Evolutionary conservation across 129 eudicot species (phyloP).

Genomic region (Solidago caesia): DNA sequence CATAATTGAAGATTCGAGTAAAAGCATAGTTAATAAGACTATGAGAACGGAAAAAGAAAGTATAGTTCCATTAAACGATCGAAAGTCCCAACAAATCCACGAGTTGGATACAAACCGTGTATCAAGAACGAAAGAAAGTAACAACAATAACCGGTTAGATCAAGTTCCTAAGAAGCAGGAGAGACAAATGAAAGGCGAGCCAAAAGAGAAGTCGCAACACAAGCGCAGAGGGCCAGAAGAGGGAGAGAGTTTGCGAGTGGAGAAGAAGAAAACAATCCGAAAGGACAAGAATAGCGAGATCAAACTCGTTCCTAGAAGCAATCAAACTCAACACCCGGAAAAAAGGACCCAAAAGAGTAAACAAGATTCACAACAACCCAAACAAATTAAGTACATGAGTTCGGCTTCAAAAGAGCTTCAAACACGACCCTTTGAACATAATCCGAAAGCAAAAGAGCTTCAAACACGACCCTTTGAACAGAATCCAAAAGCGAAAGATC

Average conservation of each 20-base stretch:
- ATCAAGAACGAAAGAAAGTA: slow-evolving; percentile 31
- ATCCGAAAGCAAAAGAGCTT: slow-evolving; percentile 20
- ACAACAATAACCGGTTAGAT: slow-evolving; percentile 12
- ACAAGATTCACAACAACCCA: slow-evolving; percentile 26
- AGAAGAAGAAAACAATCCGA: slow-evolving; percentile 26
- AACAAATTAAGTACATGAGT: slow-evolving; percentile 27
- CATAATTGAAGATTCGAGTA: slow-evolving; percentile 19
- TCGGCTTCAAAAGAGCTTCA: slow-evolving; percentile 10
- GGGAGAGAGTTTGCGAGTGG: slow-evolving; percentile 25
- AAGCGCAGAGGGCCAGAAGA: slow-evolving; percentile 33
- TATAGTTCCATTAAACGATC: slow-evolving; percentile 24
- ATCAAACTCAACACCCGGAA: slow-evolving; percentile 32
- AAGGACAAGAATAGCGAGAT: slow-evolving; percentile 33
- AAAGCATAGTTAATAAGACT: slow-evolving; percentile 5
- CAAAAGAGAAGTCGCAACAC: slow-evolving; percentile 20
- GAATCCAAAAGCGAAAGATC: slow-evolving; percentile 27
- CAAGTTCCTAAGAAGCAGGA: slow-evolving; percentile 25
- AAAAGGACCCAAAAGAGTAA: slow-evolving; percentile 38
- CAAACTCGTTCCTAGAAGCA: slow-evolving; percentile 34
- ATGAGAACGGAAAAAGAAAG: slow-evolving; percentile 20
- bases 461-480: slow-evolving; percentile 18
- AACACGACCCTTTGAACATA: slow-evolving; percentile 21
- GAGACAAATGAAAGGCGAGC: slow-evolving; percentile 15
- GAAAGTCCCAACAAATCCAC: slow-evolving; percentile 14
- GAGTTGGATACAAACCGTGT: slow-evolving; percentile 7